A percentile compares a stretch with the other conserved stretches of the same genome.
These are phyloP conservation scores for Pseudogymnoascus sp. DNA, from an alignment of 2,329 filamentous ascomycete genomes.

Conservation along the genomic window DNA sequence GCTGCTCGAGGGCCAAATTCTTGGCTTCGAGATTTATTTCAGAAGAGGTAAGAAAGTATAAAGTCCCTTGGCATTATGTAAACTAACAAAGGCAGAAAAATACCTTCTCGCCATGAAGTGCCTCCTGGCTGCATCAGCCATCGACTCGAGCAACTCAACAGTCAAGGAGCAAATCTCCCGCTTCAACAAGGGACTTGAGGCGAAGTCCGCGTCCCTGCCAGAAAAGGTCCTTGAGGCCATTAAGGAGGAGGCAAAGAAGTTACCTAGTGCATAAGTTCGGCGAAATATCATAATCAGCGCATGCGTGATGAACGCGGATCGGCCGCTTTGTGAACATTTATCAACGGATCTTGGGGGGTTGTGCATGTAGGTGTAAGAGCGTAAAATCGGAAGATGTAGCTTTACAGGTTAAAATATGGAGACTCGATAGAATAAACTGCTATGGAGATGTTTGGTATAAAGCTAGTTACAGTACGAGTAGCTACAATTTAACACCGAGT, in stretches of 20 bases:
- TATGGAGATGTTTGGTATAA: not conserved
- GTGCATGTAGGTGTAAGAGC: constrained; percentile 4
- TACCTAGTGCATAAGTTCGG: not conserved
- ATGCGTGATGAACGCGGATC: not conserved
- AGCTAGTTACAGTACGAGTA: not conserved
- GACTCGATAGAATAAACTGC: not conserved
- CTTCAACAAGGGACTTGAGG: constrained; percentile 57
- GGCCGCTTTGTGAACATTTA: constrained; percentile 4
- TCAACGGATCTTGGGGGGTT: not conserved
- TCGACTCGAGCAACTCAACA: constrained; percentile 63
- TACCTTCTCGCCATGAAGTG: constrained; percentile 81
- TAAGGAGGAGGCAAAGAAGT: constrained; percentile 8
- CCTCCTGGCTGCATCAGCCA: constrained; percentile 62
- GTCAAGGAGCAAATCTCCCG: constrained; percentile 69
- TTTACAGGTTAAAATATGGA: not conserved
- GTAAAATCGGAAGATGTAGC: not conserved
- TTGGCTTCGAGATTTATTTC: constrained; percentile 85
- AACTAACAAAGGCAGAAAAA: constrained; percentile 55
- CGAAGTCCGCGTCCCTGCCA: constrained; percentile 16
- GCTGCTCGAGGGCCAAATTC: constrained; percentile 72
- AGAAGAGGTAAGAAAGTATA: constrained; percentile 59
- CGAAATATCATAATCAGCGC: constrained; percentile 5
- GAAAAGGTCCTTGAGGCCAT: not conserved
- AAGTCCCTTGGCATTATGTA: constrained; percentile 5
- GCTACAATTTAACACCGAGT: not conserved